Evolutionary conservation across 441 rosid species (phyloP), one percentile per base, ranked within the genome.

Genomic region (Pelargonium myrrhifolium): DNA sequence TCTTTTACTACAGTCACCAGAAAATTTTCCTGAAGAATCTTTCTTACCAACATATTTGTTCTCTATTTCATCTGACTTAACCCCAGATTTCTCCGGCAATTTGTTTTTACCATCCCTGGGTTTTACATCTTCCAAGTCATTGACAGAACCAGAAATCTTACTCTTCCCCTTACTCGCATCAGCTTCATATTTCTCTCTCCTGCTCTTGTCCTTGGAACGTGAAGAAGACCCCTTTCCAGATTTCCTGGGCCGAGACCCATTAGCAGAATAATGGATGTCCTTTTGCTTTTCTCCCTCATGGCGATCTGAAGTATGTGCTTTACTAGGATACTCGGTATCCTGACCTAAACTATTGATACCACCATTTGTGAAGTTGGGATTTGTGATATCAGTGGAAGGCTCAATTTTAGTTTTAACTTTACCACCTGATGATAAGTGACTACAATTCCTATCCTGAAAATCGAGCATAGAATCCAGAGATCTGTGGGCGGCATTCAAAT

Each of bases 161-260:
- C 62, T 74, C 80, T 70, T 76, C 74, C 72, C 62, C 40, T 56
- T 21, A 12, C 62, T 20, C 62, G 67, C 81, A 37, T 71, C 77
- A 69, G 79, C 79, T 63, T 78, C 90, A 69, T 84, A 69, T 75
- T 74, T 84, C 17, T 64, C 75, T 71, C 80, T 87, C 63, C 71
- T 75, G 68, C 55, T 77, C 83, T 82, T 85, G 72, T 86, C 96
- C 83, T 83, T 88, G 56, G 89, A 83, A 73, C 80, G 77, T 21
- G 87, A 88, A 64, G 87, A 84, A 64, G 87, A 84, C 45, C 81
- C 81, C 80, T 85, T 93, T 18, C 83, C 92, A 58, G 92, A 80
- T 73, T 83, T 87, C 80, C 75, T 83, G 68, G 80, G 65, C 64
- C 67, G 74, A 65, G 85, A 77, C 22, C 76, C 84, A 68, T 76